These are phyloP conservation scores for Gnaphalium uliginosum DNA, from an alignment of 129 eudicot genomes.

Conservation along the genomic window DNA sequence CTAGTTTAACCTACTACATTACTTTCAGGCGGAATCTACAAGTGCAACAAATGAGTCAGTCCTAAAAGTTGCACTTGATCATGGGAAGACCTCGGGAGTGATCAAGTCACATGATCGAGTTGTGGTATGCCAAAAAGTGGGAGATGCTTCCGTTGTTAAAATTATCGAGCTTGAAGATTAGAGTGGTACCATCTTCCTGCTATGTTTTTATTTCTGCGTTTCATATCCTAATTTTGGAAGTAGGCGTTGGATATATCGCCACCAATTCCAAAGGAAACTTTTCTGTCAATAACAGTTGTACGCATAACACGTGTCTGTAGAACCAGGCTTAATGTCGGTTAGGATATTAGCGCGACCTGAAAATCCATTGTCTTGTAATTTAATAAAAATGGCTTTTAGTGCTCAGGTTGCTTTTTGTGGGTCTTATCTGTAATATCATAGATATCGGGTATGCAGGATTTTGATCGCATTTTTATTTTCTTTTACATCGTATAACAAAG, in stretches of 20 bases:
- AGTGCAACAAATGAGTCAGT: slow-evolving; percentile 68
- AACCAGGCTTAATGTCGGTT: slow-evolving; percentile 27
- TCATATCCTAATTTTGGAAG: slow-evolving; percentile 13
- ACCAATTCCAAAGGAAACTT: slow-evolving; percentile 22
- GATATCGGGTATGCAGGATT: too few species aligned
- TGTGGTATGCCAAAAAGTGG: slow-evolving; percentile 86
- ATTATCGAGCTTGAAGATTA: slow-evolving; percentile 82
- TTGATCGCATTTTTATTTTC: too few species aligned
- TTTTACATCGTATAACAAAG: too few species aligned
- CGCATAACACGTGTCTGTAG: slow-evolving; percentile 15
- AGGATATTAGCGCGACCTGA: slow-evolving; percentile 16
- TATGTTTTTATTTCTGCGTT: neutral
- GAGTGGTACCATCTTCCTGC: slow-evolving; percentile 13
- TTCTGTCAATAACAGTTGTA: slow-evolving; percentile 14
- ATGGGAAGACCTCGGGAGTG: slow-evolving; percentile 76
- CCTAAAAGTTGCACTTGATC: slow-evolving; percentile 76
- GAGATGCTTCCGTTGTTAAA: slow-evolving; percentile 86
- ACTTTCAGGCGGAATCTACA: slow-evolving; percentile 70
- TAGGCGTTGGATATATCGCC: slow-evolving; percentile 46
- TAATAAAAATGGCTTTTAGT: neutral
- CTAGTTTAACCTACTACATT: neutral
- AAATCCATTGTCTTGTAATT: slow-evolving; percentile 21
- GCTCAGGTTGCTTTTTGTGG: neutral
- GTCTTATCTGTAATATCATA: neutral
- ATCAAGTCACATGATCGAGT: slow-evolving; percentile 80